Evolutionary conservation across 306 rosid species (phyloP), one percentile per base, ranked within the genome.

Genomic region (Castanea crenata): DNA sequence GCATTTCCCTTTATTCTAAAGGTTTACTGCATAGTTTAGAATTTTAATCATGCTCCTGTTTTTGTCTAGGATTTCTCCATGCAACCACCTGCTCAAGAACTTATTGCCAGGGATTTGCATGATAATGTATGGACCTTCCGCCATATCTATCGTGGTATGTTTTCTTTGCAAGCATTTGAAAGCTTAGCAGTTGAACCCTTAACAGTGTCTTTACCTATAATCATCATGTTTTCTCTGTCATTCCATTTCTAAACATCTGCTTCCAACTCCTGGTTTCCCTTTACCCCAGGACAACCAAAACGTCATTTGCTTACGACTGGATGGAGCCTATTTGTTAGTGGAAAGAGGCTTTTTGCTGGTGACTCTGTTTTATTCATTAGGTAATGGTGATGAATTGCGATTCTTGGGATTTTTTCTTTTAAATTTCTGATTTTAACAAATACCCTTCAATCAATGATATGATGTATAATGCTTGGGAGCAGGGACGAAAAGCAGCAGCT

Each of bases 11-110:
- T 58, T 16, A 20, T 63, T 80, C 27, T 20, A 27, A 57, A 4
- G 69, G 14, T 55, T 21, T 59, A 29, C 74, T 64, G 56, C 19
- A 20, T 16, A 52, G 32, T 38, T 83, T 68, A 71, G 25, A 27
- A 32, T 31, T 83, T 80, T 87, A 38, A 79, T 80, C 49, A 65
- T 57, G 51, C 78, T 74, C 55, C 5, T 69, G 20, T 61, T 85
- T 62, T 49, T 64, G 23, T 79, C 14, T 72, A 94, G 99, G 98
- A 95, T 82, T 93, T 82, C 86, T 75, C 92, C 69, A 79, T 88
- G 93, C 99, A 90, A 83, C 98, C 99, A 71, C 99, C 99, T 83
- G 99, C 98, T 34, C 99, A 95, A 93, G 99, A 95, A 85, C 87
- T 95, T 46, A 81, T 76, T 3, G 98, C 99, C 13, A 86, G 86